Base-by-base conservation (phyloP, 768 basidiomycete genomes). In the Auricularia cornea region DNA sequence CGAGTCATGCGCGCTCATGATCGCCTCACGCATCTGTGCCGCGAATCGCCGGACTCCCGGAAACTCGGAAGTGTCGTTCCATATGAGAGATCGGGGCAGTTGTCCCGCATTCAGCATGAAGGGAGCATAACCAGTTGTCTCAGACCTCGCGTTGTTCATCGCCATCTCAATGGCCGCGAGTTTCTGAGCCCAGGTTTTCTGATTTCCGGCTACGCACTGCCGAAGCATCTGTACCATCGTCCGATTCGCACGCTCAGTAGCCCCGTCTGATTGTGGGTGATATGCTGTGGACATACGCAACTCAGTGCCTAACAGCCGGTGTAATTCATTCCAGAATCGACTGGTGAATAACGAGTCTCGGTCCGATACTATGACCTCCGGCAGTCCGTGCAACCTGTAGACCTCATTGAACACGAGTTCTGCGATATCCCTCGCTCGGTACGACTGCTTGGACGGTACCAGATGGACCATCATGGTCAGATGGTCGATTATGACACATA, bases 221-320 rank as follows among this genome's bases (percentile, higher is more conserved):
- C 63, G 20, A 18, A 66, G 63, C 65, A 66, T 66, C 31, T 65
- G 64, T 5, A 33, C 61, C 18, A 67, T 60, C n/a, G 66, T 62
- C 0, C 44, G 73, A 60, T 78, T 69, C 8, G 71, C 66, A 12
- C 74, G 66, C 62, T 81, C 78, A 0, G 75, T 78, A 0, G 73
- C 64, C 0, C 79, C 77, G 63, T 80, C 77, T 0, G 78, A 76
- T 61, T 81, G 68, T 0, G 80, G 80, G 62, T 81, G 80, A 62
- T 73, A 81, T 0, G 77, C 67, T 0, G 74, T 76, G 0, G 76
- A 79, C 73, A 81, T 73, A 1, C 68, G 59, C 0, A 78, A 67
- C 16, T 75, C 70, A 0, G 69, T 68, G 0, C 74, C 73, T 0
- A 77, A 60, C 6, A 69, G 68, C 44, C 65, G 52, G 63, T 78